Evolutionary conservation across 2,329 filamentous ascomycete species (phyloP).

Genomic region (Verticillium nubilum): DNA sequence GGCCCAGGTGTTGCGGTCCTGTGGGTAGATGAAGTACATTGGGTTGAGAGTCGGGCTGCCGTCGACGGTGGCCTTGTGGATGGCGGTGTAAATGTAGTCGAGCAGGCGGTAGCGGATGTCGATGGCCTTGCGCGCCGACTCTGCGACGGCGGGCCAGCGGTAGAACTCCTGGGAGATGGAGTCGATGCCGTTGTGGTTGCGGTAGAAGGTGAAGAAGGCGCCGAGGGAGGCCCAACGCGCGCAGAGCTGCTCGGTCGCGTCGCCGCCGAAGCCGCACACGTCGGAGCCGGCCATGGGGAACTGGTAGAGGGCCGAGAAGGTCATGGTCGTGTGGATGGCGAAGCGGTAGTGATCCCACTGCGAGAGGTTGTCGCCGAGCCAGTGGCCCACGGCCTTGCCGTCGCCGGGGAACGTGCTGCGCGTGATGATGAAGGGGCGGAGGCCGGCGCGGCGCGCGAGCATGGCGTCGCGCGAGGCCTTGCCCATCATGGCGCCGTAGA

Average conservation of each 20-base stretch:
- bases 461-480: constrained; percentile 66
- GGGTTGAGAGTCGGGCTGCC: constrained; percentile 69
- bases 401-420: constrained; percentile 75
- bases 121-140: constrained; percentile 63
- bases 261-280: constrained; percentile 65
- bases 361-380: constrained; percentile 72
- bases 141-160: constrained; percentile 59
- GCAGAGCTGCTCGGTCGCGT: constrained; percentile 65
- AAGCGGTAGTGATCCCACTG: constrained; percentile 42
- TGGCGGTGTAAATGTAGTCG: constrained; percentile 72
- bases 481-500: constrained; percentile 44
- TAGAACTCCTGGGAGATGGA: constrained; percentile 66
- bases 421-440: constrained; percentile 79
- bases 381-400: constrained; percentile 73
- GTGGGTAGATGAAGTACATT: constrained; percentile 68
- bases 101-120: constrained; percentile 64
- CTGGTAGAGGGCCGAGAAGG: constrained; percentile 3
- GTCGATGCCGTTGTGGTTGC: constrained; percentile 65
- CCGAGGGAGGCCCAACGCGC: constrained; percentile 68
- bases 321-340: constrained; percentile 2
- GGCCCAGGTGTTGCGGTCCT: constrained; percentile 61
- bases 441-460: constrained; percentile 54
- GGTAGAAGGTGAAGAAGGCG: constrained; percentile 74
- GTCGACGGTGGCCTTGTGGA: constrained; percentile 59
- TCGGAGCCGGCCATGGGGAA: constrained; percentile 74